Evolutionary conservation across 228 moss, liverwort and hornwort species (phyloP).

Genomic region (Sphagnum fallax): DNA sequence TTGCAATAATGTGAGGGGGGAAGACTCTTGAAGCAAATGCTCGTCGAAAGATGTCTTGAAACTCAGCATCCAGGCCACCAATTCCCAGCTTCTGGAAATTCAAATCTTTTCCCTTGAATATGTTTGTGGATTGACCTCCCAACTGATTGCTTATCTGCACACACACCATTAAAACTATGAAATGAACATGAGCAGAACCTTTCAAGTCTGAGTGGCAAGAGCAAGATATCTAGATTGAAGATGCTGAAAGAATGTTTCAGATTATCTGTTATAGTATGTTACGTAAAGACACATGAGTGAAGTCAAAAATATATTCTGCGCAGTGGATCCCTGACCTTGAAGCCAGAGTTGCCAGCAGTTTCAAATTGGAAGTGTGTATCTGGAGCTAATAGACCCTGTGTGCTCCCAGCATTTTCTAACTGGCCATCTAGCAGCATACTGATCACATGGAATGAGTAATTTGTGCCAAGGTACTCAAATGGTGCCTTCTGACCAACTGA

Average conservation of each 20-base stretch:
- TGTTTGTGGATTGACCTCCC: constrained; percentile 61
- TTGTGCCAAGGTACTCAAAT: constrained; percentile 78
- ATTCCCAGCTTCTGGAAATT: constrained; percentile 94
- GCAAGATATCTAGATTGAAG: neutral
- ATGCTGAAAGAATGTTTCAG: neutral
- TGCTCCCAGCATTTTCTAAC: constrained; percentile 18
- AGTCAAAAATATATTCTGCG: too few relatives aligned
- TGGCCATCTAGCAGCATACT: constrained; percentile 43
- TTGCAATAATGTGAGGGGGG: constrained; percentile 73
- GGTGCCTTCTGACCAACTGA: constrained; percentile 68
- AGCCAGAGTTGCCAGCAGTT: constrained; percentile 67
- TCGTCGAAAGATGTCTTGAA: constrained; percentile 82
- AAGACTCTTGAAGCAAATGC: constrained; percentile 96
- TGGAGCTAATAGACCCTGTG: constrained; percentile 49
- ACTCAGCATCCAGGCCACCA: constrained; percentile 90
- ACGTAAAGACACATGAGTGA: too few relatives aligned
- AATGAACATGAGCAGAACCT: neutral
- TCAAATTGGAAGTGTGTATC: constrained; percentile 71
- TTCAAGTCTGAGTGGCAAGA: too few relatives aligned
- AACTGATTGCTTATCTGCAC: constrained; percentile 79
- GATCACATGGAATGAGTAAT: constrained; percentile 58
- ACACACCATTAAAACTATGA: neutral
- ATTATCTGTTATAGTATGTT: too few relatives aligned
- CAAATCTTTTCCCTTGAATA: constrained; percentile 90
- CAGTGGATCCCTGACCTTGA: constrained; percentile 42